Base-by-base conservation (phyloP, 306 rosid genomes). In the Trifolium fragiferum region DNA sequence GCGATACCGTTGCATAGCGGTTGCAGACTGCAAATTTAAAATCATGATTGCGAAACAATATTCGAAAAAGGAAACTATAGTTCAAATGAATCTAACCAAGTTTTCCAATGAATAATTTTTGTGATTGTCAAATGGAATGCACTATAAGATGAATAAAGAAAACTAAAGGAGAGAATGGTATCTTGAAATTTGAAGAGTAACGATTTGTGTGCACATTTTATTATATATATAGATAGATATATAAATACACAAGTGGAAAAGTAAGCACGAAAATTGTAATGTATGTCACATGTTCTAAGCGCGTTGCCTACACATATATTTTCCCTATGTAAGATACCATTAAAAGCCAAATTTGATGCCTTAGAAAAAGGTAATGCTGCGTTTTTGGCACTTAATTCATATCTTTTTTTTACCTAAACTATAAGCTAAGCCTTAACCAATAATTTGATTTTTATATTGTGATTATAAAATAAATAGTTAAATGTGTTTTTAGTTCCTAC, bases 251-350 rank as follows among this genome's bases (percentile, higher is more conserved):
- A 15, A 76, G 64, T 60, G 57, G 64, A 53, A 76, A 85, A 82
- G 62, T 70, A 30, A 49, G 75, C 87, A 81, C 80, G 92, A 84
- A 86, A 86, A 90, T 64, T 79, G 88, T 90, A 82, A 27, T 80
- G 80, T 72, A 57, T 86, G 84, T 92, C 97, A 92, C 99, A 92
- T 92, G 97, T 91, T 68, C 53, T n/a, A 54, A 78, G 80, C 84
- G 84, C 91, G 88, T 84, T 62, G 50, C 51, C 51, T 85, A 81
- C 82, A 71, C 27, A 53, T 53, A 50, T 50, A 58, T 58, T 23
- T 78, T 82, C 88, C 70, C 80, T 74, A 78, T 14, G 47, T 10
- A 76, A 79, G 82, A 72, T 81, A 81, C 73, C 77, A 79, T 64
- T 37, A 20, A 84, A 83, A 83, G 88, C 93, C 96, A 73, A 76